Base-by-base conservation (phyloP, 306 rosid species). In the Neltuma alba region DNA sequence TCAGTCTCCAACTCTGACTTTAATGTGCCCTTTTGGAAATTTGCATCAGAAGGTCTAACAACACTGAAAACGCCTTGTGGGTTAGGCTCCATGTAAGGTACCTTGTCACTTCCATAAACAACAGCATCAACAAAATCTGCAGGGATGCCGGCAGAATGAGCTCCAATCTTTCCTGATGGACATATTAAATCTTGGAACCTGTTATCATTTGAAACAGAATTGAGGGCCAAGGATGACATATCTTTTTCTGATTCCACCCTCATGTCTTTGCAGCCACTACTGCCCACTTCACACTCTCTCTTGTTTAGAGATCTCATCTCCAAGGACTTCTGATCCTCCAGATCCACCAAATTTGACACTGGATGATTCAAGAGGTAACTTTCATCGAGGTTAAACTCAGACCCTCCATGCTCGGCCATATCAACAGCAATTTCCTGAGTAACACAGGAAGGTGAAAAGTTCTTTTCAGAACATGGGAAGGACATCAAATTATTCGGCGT, bases 241-340 rank as follows among this genome's bases (percentile, higher is more conserved):
- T 70, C 83, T 47, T 79, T 78, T 54, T 75, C 76, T 11, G 82
- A 83, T 50, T 79, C 88, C 80, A 79, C 60, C 50, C 63, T 71
- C 72, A 42, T 71, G 85, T 85, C 80, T 82, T 92, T 85, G 86
- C 86, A 83, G 79, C 81, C 89, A 81, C 89, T 84, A 70, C 78
- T 87, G 79, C 78, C 90, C 57, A 80, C 90, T 79, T 65, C 87
- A 84, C 71, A 77, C 75, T 20, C 87, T 82, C 77, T 83, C 76
- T 66, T 81, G 75, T 85, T 80, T 63, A 62, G 77, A 71, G 85
- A 75, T 63, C 81, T 76, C 60, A 52, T 81, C 68, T 84, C 92
- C 61, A 82, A 84, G 68, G 79, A 76, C 58, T 87, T 84, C 76
- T 79, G 80, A 85, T 77, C 78, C 77, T 81, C 90, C 80, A 80